A percentile compares a stretch with the other conserved stretches of the same genome.
Evolutionary conservation across 768 basidiomycete genomes (phyloP).

Genomic region (Suillus clintonianus): DNA sequence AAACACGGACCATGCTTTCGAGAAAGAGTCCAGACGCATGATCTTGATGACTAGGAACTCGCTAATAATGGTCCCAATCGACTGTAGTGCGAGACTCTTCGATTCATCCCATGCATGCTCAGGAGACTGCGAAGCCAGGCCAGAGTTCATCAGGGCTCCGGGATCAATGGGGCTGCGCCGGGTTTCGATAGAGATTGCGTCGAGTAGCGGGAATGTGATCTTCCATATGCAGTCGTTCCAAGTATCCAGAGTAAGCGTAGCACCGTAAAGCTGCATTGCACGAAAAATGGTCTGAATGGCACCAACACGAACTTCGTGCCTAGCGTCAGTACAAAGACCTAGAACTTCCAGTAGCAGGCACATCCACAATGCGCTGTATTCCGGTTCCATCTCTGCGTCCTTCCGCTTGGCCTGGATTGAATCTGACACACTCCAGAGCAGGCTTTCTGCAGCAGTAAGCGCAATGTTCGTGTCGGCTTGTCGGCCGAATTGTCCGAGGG

Average conservation of each 20-base stretch:
- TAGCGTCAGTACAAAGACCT: slow-evolving; percentile 75
- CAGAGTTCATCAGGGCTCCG: slow-evolving; percentile 2
- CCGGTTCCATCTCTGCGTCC: slow-evolving; percentile 57
- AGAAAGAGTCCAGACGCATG: slow-evolving; percentile 69
- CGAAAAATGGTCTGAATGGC: slow-evolving; percentile 96
- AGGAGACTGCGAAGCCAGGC: slow-evolving; percentile 12
- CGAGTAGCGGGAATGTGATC: slow-evolving; percentile 84
- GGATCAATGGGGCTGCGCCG: slow-evolving; percentile 34
- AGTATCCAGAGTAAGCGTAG: slow-evolving; percentile 74
- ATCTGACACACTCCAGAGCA: slow-evolving; percentile 96
- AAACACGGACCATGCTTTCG: slow-evolving; percentile 73
- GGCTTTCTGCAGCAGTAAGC: slow-evolving; percentile 87
- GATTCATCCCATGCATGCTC: slow-evolving; percentile 82
- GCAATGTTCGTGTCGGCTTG: slow-evolving; percentile 97
- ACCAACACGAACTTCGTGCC: slow-evolving; percentile 88
- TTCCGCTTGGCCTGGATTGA: slow-evolving; percentile 87
- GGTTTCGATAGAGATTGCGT: slow-evolving; percentile 62
- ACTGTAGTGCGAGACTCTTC: slow-evolving; percentile 81
- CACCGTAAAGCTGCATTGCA: slow-evolving; percentile 91
- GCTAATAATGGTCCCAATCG: slow-evolving; percentile 79
- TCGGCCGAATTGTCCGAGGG: slow-evolving; percentile 87
- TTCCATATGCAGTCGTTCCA: slow-evolving; percentile 95
- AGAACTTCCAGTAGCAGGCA: slow-evolving; percentile 83
- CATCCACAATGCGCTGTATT: slow-evolving; percentile 93
- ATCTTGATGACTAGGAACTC: slow-evolving; percentile 79